A percentile compares a stretch with the other conserved stretches of the same genome.
Conservation (phyloP, 2,329 filamentous ascomycete genomes). For the Aquanectria penicillioides region DNA sequence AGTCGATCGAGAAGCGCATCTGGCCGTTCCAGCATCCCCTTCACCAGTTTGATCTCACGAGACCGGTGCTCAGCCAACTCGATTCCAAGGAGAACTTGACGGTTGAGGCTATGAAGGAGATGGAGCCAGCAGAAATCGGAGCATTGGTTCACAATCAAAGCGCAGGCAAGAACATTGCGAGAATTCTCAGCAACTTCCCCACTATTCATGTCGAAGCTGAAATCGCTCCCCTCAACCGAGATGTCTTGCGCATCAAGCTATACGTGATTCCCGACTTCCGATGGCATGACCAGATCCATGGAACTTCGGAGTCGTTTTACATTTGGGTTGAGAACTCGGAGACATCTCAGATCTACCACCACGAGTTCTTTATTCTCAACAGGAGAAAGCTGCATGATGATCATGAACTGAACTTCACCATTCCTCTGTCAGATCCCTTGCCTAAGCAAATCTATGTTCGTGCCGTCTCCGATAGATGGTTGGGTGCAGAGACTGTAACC, state of each 20-base stretch:
- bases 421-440: constrained; percentile 90
- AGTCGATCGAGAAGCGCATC: constrained; percentile 95
- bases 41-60: constrained; percentile 91
- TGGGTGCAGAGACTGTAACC: constrained; percentile 94
- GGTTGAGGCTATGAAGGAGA: constrained; percentile 87
- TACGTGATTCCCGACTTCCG: constrained; percentile 88
- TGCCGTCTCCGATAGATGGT: constrained; percentile 93
- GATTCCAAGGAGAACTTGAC: constrained; percentile 82
- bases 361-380: constrained; percentile 95
- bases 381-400: constrained; percentile 91
- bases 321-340: constrained; percentile 99
- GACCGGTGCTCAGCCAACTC: constrained; percentile 83
- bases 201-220: constrained; percentile 91
- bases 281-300: constrained; percentile 95
- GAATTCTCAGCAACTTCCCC: constrained; percentile 89
- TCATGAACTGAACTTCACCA: constrained; percentile 98
- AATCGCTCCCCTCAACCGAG: constrained; percentile 93
- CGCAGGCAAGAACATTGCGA: constrained; percentile 84
- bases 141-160: constrained; percentile 89
- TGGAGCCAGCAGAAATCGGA: constrained; percentile 92
- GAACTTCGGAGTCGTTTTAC: constrained; percentile 95
- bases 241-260: constrained; percentile 91
- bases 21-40: constrained; percentile 97
- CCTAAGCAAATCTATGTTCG: constrained; percentile 97
- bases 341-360: constrained; percentile 96